Percentiles rank a stretch among this genome's conserved stretches.
phyloP scores from a whole-genome alignment of 75 land plant species.

The Pseudotsuga menziesii region DNA sequence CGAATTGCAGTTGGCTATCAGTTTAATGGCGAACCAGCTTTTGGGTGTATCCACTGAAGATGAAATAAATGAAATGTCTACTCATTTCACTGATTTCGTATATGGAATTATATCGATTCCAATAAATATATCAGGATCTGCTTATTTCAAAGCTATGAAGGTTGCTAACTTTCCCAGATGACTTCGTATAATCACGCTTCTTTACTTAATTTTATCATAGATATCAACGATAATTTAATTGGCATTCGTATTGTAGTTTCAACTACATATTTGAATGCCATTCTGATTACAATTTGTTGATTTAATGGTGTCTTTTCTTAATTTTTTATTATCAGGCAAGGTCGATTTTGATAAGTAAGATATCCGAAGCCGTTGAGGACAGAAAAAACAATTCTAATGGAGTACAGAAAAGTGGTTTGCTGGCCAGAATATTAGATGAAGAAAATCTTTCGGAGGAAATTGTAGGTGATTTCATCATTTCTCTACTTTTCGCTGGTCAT shows the following conservation, averaged over 20 bases:
- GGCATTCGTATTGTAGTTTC: no score
- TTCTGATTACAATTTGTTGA: no score
- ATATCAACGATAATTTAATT: no score
- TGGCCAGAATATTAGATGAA: constrained; percentile 40
- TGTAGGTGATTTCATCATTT: constrained; percentile 47
- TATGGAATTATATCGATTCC: constrained; percentile 52
- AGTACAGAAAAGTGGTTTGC: constrained; percentile 20
- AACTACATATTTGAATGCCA: background rate
- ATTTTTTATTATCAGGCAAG: background rate
- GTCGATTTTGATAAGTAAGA: background rate
- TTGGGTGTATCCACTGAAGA: constrained; percentile 30
- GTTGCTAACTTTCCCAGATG: background rate
- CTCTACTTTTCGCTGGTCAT: constrained; percentile 56
- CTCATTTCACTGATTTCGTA: constrained; percentile 37
- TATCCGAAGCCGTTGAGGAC: background rate
- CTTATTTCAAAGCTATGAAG: constrained; percentile 56
- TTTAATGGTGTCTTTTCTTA: background rate
- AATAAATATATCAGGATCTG: constrained; percentile 38
- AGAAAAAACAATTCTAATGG: background rate
- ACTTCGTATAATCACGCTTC: background rate
- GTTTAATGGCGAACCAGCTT: constrained; percentile 60
- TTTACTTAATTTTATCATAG: no score
- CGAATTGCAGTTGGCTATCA: constrained; percentile 35
- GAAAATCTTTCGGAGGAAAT: constrained; percentile 38
- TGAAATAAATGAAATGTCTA: constrained; percentile 39